Conservation (phyloP, 2,329 filamentous ascomycete species). For the Botryotinia narcissicola region DNA sequence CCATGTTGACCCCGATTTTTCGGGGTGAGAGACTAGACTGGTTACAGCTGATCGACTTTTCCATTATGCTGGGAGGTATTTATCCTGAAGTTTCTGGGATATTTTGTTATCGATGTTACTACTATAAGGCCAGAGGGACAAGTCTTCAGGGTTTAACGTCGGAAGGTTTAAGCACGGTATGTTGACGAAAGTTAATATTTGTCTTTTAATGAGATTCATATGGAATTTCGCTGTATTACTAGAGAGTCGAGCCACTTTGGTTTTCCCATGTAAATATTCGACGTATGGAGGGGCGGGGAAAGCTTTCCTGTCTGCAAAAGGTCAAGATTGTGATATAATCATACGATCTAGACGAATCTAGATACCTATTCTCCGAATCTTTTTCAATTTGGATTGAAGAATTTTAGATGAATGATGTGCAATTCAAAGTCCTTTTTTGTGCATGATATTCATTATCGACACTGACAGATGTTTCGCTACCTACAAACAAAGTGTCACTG, state of each 20-base stretch:
- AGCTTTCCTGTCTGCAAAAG: conserved; percentile 16
- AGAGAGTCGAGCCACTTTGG: too few relatives aligned
- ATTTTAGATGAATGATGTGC: background rate
- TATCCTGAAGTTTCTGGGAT: background rate
- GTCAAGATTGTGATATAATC: conserved; percentile 9
- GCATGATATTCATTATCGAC: background rate
- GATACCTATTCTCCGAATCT: background rate
- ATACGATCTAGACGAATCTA: conserved; percentile 6
- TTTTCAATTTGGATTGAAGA: background rate
- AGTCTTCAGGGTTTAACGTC: background rate
- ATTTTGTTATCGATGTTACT: background rate
- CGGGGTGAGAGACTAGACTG: background rate
- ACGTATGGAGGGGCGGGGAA: background rate
- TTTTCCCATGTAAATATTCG: background rate
- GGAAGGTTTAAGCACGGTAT: background rate
- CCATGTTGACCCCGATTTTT: background rate
- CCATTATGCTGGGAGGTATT: background rate
- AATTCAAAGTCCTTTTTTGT: background rate
- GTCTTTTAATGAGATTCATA: background rate
- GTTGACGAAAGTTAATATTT: background rate
- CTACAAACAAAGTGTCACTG: background rate
- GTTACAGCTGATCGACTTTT: background rate
- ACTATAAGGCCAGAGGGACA: background rate
- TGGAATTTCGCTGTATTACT: background rate
- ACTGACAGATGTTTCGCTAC: background rate